These are phyloP conservation scores for Cutaneotrichosporon curvatum DNA, from an alignment of 1,284 basidiomycete species.

Conservation along the genomic window DNA sequence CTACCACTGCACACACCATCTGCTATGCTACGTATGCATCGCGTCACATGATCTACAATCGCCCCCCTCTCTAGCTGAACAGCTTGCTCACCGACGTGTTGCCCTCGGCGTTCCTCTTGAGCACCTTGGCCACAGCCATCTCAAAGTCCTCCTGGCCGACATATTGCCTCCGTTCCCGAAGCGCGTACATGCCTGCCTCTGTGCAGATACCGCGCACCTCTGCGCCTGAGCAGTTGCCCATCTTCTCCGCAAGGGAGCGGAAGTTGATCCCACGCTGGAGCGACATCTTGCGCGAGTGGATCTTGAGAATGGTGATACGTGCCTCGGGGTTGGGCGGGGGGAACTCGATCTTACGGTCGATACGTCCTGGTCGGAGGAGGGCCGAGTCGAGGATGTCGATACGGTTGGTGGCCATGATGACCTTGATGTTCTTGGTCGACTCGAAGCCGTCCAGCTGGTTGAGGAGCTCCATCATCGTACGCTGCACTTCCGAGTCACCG, in stretches of 20 bases:
- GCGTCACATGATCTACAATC: background rate
- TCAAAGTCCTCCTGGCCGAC: conserved; percentile 99
- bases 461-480: conserved; percentile 94
- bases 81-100: conserved; percentile 86
- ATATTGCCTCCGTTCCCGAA: conserved; percentile 89
- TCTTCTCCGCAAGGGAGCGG: conserved; percentile 90
- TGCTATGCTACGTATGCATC: too few relatives aligned
- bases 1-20: too few relatives aligned
- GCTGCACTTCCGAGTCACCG: conserved; percentile 92
- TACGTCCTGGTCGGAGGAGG: conserved; percentile 87
- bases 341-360: conserved; percentile 98
- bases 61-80: conserved; percentile 50
- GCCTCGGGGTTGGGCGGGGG: conserved; percentile 97
- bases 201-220: conserved; percentile 98
- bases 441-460: conserved; percentile 99
- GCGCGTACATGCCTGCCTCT: conserved; percentile 97
- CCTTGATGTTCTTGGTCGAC: conserved; percentile 97
- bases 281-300: conserved; percentile 98
- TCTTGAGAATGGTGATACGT: conserved; percentile 89
- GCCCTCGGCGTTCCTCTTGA: conserved; percentile 87
- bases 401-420: conserved; percentile 98
- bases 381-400: conserved; percentile 97
- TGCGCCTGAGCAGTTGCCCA: conserved; percentile 97
- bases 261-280: conserved; percentile 96
- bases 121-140: conserved; percentile 91